Conservation (phyloP, 176 grass and related monocot species). For the Oryza longistaminata region DNA sequence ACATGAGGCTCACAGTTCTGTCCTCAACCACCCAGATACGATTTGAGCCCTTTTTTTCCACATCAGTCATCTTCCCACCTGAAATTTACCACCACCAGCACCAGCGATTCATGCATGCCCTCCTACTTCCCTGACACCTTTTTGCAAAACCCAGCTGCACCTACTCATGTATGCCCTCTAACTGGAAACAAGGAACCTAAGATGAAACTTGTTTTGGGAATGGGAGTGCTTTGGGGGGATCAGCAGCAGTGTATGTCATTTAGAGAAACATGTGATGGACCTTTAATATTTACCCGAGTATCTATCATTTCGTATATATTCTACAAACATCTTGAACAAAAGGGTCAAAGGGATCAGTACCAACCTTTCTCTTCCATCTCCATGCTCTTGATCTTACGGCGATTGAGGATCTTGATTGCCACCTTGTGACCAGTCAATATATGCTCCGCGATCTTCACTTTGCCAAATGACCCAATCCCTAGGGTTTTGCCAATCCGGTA, state of each 20-base stretch:
- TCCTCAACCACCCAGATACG: background rate
- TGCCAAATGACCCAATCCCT: conserved; percentile 79
- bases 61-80: background rate
- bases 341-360: background rate
- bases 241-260: background rate
- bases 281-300: background rate
- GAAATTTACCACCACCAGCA: background rate
- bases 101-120: background rate
- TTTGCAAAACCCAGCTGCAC: background rate
- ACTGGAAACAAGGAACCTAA: background rate
- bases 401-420: conserved; percentile 90
- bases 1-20: background rate
- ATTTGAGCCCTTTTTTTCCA: background rate
- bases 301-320: background rate
- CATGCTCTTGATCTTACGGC: conserved; percentile 75
- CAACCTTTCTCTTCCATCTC: conserved; percentile 94
- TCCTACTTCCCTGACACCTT: background rate
- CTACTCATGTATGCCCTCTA: background rate
- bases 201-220: background rate
- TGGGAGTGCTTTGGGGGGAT: background rate
- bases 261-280: background rate
- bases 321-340: background rate
- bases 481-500: conserved; percentile 84
- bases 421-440: conserved; percentile 76
- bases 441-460: conserved; percentile 90